These are phyloP conservation scores for Acanthamoeba healyi DNA, from an alignment of 208 protist genomes.

Conservation along the genomic window DNA sequence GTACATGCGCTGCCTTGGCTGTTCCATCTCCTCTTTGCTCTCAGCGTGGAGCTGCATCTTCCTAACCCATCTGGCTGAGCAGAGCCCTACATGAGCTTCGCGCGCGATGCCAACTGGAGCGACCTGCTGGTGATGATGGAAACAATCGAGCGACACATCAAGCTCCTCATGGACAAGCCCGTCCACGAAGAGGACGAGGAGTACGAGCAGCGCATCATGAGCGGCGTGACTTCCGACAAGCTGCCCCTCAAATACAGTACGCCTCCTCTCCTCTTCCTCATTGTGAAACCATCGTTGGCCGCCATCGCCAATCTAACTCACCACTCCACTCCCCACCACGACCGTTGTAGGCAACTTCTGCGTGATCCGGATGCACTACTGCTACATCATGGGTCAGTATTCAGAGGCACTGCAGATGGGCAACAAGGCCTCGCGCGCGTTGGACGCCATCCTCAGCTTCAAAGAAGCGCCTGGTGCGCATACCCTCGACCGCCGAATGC, in stretches of 20 bases:
- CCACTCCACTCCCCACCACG: too few relatives aligned
- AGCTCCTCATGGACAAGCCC: slow-evolving; percentile 45
- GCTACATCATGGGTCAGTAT: slow-evolving; percentile 64
- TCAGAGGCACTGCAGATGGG: not conserved
- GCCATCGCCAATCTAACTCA: not conserved
- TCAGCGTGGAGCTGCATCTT: not conserved
- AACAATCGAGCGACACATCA: slow-evolving; percentile 24
- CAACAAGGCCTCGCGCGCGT: not conserved
- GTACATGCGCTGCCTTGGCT: not conserved
- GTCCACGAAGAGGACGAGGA: slow-evolving; percentile 31
- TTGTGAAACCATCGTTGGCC: not conserved
- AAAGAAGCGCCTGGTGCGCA: slow-evolving; percentile 5
- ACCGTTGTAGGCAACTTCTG: not conserved
- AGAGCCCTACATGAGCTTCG: slow-evolving; percentile 1
- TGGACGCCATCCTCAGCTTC: slow-evolving; percentile 32
- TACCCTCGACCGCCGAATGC: too few relatives aligned
- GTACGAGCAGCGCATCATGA: slow-evolving; percentile 24
- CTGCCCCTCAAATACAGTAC: slow-evolving; percentile 34
- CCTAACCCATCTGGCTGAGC: not conserved
- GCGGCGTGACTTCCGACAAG: not conserved
- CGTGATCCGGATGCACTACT: slow-evolving; percentile 44
- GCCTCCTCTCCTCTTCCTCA: not conserved
- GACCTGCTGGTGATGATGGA: slow-evolving; percentile 36
- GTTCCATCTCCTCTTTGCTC: not conserved
- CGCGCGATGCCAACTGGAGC: not conserved